A percentile compares a stretch with the other conserved stretches of the same genome.
phyloP scores from a whole-genome alignment of 257 asterid genomes.

The Primulina tabacum region DNA sequence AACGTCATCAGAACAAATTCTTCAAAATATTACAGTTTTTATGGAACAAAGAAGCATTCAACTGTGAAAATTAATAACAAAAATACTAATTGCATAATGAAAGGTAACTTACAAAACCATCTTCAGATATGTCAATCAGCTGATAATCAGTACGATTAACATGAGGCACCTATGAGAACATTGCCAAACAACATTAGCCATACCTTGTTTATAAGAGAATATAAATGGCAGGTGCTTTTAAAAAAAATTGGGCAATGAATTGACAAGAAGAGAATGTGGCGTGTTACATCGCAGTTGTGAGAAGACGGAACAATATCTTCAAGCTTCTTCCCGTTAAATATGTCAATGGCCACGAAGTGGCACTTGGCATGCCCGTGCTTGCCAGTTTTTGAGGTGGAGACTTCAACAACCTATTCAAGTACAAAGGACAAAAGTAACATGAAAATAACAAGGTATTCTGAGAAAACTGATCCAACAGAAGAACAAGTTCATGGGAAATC shows the following conservation, averaged over 20 bases:
- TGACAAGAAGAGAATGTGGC: too few species aligned
- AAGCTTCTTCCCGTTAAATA: slow-evolving; percentile 50
- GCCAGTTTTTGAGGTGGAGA: slow-evolving; percentile 58
- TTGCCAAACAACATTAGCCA: not conserved
- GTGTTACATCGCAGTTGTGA: slow-evolving; percentile 41
- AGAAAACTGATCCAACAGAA: not conserved
- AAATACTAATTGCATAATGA: too few species aligned
- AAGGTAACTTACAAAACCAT: slow-evolving; percentile 65
- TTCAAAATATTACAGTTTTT: too few species aligned
- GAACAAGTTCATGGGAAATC: too few species aligned
- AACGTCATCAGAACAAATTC: too few species aligned
- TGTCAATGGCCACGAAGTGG: slow-evolving; percentile 53
- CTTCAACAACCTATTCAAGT: slow-evolving; percentile 49
- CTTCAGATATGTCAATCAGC: slow-evolving; percentile 75
- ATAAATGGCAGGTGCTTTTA: not conserved
- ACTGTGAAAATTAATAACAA: too few species aligned
- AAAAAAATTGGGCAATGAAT: not conserved
- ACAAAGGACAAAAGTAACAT: too few species aligned
- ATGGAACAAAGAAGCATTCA: too few species aligned
- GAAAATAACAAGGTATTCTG: not conserved
- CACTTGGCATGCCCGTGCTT: slow-evolving; percentile 62
- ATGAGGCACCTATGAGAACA: slow-evolving; percentile 39
- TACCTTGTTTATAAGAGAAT: not conserved
- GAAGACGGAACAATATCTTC: slow-evolving; percentile 55
- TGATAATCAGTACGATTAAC: slow-evolving; percentile 50